Percentiles rank a stretch among this genome's conserved stretches.
Evolutionary conservation across 768 basidiomycete species (phyloP).

Genomic region (Artomyces pyxidatus): DNA sequence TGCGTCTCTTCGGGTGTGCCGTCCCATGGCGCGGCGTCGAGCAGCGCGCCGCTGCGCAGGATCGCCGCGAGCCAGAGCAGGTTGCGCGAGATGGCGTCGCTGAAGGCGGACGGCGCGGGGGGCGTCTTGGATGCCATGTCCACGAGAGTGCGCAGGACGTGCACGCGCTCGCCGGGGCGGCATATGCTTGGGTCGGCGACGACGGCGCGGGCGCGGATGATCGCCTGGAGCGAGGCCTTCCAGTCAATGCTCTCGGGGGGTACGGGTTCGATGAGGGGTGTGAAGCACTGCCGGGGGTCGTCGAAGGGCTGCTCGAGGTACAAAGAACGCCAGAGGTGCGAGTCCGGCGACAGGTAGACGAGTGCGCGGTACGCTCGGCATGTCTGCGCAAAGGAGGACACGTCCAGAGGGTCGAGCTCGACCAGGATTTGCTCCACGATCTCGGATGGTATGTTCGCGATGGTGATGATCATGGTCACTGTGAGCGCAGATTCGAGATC

Average conservation of each 20-base stretch:
- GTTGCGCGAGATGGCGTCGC: constrained; percentile 36
- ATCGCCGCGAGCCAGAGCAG: constrained; percentile 42
- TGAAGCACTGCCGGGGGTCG: constrained; percentile 47
- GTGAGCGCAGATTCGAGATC: neutral
- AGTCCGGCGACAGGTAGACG: constrained; percentile 38
- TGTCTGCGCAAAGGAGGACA: constrained; percentile 45
- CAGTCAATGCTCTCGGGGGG: constrained; percentile 27
- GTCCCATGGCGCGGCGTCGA: constrained; percentile 25
- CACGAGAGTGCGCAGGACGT: constrained; percentile 42
- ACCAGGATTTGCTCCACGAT: constrained; percentile 50
- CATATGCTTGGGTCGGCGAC: constrained; percentile 27
- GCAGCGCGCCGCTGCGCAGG: constrained; percentile 35
- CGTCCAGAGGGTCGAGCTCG: constrained; percentile 51
- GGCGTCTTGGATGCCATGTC: constrained; percentile 37
- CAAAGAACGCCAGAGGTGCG: constrained; percentile 53
- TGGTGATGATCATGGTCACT: neutral
- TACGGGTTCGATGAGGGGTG: constrained; percentile 23
- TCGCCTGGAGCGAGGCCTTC: constrained; percentile 43
- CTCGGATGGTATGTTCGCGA: constrained; percentile 40
- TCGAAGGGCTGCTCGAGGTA: constrained; percentile 60
- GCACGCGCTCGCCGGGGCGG: constrained; percentile 34
- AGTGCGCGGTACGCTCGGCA: constrained; percentile 34
- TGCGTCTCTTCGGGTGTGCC: constrained; percentile 32
- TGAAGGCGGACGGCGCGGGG: constrained; percentile 23
- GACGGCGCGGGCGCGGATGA: constrained; percentile 48